Conservation (phyloP, 2,329 filamentous ascomycete genomes). For the Monilinia polystroma region DNA sequence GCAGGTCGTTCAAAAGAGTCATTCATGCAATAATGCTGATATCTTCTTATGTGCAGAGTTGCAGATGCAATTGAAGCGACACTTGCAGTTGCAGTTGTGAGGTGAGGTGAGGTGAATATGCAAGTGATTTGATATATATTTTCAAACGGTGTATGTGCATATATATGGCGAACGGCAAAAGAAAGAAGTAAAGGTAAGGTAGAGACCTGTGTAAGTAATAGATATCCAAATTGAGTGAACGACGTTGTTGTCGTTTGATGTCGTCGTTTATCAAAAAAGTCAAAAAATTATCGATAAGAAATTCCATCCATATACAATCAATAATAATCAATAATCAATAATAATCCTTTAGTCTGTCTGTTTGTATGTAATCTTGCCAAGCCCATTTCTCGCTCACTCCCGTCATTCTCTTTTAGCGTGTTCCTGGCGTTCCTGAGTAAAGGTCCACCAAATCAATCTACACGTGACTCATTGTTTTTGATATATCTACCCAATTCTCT, state of each 20-base stretch:
- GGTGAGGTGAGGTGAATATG: neutral
- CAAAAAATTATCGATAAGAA: neutral
- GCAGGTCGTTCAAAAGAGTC: conserved; percentile 13
- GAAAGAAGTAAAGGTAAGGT: no score
- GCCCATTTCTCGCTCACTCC: neutral
- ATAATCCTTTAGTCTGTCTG: no score
- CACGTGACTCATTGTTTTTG: no score
- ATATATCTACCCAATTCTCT: no score
- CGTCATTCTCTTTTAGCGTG: neutral
- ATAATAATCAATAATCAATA: neutral
- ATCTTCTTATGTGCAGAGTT: neutral
- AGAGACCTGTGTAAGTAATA: no score
- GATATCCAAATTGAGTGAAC: no score
- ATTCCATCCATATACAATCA: neutral
- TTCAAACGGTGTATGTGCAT: neutral
- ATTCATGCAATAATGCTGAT: conserved; percentile 6
- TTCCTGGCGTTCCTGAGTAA: conserved; percentile 10
- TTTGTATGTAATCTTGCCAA: neutral
- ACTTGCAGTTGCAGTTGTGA: neutral
- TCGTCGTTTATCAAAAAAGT: neutral
- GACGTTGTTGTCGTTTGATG: no score
- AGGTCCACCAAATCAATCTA: no score
- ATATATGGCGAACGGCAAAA: no score
- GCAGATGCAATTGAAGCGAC: neutral
- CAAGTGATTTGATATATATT: neutral